Conservation (phyloP, 176 grass and related monocot species). For the Oryza meridionalis region DNA sequence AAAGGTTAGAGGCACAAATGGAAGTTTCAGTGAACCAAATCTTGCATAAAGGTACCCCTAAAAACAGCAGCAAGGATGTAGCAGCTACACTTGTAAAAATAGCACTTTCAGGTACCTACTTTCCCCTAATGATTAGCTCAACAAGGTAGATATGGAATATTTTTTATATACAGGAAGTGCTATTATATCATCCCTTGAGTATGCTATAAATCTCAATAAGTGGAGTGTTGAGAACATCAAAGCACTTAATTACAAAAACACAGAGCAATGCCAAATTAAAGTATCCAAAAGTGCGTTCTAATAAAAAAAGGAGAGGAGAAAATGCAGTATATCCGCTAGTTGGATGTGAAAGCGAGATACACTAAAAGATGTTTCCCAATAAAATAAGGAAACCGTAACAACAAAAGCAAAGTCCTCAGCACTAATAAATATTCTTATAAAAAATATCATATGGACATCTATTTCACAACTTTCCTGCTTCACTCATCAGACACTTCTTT, state of each 20-base stretch:
- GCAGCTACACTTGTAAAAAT: conserved; percentile 12
- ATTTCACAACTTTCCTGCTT: neutral
- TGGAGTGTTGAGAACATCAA: no score
- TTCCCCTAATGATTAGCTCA: conserved; percentile 30
- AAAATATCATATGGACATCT: conserved; percentile 1
- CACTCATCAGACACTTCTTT: conserved; percentile 10
- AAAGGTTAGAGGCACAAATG: conserved; percentile 8
- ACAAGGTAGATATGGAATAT: conserved; percentile 20
- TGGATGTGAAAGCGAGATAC: conserved; percentile 42
- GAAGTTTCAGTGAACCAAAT: conserved; percentile 19
- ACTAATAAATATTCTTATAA: conserved; percentile 8
- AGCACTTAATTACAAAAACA: conserved; percentile 18
- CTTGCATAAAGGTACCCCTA: neutral
- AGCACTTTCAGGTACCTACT: conserved; percentile 10
- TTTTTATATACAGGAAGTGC: conserved; percentile 40
- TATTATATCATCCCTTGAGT: conserved; percentile 41
- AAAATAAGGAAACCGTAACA: conserved; percentile 14
- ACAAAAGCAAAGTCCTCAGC: neutral
- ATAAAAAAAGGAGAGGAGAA: conserved; percentile 26
- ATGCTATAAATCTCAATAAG: conserved; percentile 24
- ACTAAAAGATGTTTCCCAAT: conserved; percentile 48
- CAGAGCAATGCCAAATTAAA: conserved; percentile 11
- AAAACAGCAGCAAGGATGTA: conserved; percentile 21
- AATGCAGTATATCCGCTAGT: conserved; percentile 35
- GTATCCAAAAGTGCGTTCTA: conserved; percentile 8